Conservation (phyloP, 345 rosid species). For the Salix purpurea region DNA sequence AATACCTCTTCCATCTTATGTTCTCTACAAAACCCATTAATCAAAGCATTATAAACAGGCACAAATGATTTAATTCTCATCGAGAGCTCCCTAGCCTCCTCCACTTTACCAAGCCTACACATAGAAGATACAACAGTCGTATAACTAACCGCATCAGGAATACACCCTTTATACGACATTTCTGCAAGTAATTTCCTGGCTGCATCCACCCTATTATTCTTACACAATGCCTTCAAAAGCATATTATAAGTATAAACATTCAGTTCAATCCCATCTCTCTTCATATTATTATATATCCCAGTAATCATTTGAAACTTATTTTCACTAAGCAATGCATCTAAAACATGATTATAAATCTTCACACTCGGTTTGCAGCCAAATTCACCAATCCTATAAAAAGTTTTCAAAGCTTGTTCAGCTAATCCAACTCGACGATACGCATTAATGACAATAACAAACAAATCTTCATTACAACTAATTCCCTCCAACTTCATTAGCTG, state of each 20-base stretch:
- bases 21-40: slow-evolving; percentile 58
- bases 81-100: slow-evolving; percentile 61
- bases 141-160: slow-evolving; percentile 79
- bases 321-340: slow-evolving; percentile 73
- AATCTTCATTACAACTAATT: slow-evolving; percentile 52
- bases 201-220: slow-evolving; percentile 66
- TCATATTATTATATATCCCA: slow-evolving; percentile 67
- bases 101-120: slow-evolving; percentile 66
- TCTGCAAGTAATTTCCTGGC: slow-evolving; percentile 69
- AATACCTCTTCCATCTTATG: slow-evolving; percentile 49
- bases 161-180: slow-evolving; percentile 63
- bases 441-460: slow-evolving; percentile 57
- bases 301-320: slow-evolving; percentile 63
- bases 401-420: slow-evolving; percentile 71
- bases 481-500: slow-evolving; percentile 95
- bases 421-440: slow-evolving; percentile 44
- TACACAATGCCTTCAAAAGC: slow-evolving; percentile 83
- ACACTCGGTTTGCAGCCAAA: slow-evolving; percentile 74
- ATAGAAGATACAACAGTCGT: slow-evolving; percentile 67
- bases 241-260: slow-evolving; percentile 76
- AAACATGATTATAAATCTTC: slow-evolving; percentile 71
- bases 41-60: slow-evolving; percentile 65
- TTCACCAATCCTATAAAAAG: slow-evolving; percentile 70
- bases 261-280: slow-evolving; percentile 74
- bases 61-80: slow-evolving; percentile 46